phyloP scores from a whole-genome alignment of 805 yeast genomes.

The Cyberlindnera euphorbiiphila region DNA sequence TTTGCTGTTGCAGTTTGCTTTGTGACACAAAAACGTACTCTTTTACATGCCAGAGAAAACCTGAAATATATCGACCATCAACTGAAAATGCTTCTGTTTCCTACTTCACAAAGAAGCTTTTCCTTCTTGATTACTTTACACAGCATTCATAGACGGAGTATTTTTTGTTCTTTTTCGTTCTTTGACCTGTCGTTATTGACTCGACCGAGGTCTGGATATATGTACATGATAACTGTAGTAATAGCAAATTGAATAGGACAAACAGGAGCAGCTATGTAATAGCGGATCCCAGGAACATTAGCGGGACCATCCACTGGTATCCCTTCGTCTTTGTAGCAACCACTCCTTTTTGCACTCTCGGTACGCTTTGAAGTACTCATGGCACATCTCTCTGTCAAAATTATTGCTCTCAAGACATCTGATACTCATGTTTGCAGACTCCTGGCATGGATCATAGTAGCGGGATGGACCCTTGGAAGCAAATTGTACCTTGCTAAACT shows the following conservation, averaged over 20 bases:
- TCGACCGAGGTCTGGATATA: background rate
- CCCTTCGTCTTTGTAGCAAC: constrained; percentile 42
- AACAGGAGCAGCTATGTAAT: no score
- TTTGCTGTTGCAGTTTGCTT: no score
- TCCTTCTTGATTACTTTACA: no score
- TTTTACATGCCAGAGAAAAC: no score
- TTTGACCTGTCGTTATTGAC: background rate
- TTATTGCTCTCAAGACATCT: constrained; percentile 77
- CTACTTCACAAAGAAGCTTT: no score
- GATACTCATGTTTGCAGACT: constrained; percentile 82
- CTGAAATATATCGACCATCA: no score
- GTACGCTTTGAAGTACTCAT: constrained; percentile 87
- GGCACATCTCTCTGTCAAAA: constrained; percentile 64
- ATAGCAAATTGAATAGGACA: no score
- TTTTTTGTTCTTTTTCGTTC: no score
- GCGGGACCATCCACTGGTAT: constrained; percentile 27
- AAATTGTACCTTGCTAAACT: constrained; percentile 65
- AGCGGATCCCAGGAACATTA: constrained; percentile 1
- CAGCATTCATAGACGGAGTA: no score
- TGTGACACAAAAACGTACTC: no score
- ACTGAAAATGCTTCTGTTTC: no score
- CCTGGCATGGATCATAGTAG: constrained; percentile 91
- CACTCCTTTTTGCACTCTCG: constrained; percentile 85
- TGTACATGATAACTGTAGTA: background rate
- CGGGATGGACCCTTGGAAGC: constrained; percentile 73